Percentiles rank a stretch among this genome's conserved stretches.
phyloP scores from a whole-genome alignment of 768 basidiomycete genomes.

The Pleurotus cornucopiae region DNA sequence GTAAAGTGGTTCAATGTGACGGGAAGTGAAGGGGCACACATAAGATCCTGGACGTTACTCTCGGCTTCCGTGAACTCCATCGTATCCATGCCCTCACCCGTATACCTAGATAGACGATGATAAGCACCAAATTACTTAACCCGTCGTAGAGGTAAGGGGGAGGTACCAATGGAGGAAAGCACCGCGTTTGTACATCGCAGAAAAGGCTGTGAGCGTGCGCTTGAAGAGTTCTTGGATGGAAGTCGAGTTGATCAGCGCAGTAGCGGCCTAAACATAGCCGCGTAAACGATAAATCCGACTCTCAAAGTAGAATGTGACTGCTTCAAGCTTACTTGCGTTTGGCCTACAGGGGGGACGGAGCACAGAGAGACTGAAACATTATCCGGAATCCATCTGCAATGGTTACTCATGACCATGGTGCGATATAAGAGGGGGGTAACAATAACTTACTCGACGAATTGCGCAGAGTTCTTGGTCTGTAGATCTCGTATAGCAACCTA shows the following conservation, averaged over 20 bases:
- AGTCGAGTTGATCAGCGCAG: constrained; percentile 74
- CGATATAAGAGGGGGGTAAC: no score
- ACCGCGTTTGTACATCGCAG: constrained; percentile 75
- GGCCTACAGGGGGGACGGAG: constrained; percentile 79
- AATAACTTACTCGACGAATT: constrained; percentile 72
- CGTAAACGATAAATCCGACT: no score
- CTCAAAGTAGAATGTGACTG: constrained; percentile 9
- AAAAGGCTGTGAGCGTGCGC: constrained; percentile 70
- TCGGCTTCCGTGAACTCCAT: constrained; percentile 88
- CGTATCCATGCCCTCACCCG: constrained; percentile 86
- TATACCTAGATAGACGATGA: constrained; percentile 44
- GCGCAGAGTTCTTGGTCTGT: constrained; percentile 67
- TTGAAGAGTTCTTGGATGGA: constrained; percentile 85
- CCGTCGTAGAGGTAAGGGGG: not conserved
- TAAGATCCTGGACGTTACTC: constrained; percentile 75
- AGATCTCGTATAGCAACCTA: constrained; percentile 70
- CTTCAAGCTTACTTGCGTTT: constrained; percentile 50
- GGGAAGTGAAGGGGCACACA: constrained; percentile 44
- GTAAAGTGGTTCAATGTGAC: constrained; percentile 3
- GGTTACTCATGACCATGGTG: constrained; percentile 4
- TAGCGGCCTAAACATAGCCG: constrained; percentile 44
- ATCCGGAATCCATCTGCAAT: constrained; percentile 79
- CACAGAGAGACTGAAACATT: constrained; percentile 84
- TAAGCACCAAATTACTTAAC: not conserved
- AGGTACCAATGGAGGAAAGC: constrained; percentile 82